A percentile compares a stretch with the other conserved stretches of the same genome.
Evolutionary conservation across 108 stramenopile genomes (phyloP).

Genomic region (Cyclostephanos tholiformis): DNA sequence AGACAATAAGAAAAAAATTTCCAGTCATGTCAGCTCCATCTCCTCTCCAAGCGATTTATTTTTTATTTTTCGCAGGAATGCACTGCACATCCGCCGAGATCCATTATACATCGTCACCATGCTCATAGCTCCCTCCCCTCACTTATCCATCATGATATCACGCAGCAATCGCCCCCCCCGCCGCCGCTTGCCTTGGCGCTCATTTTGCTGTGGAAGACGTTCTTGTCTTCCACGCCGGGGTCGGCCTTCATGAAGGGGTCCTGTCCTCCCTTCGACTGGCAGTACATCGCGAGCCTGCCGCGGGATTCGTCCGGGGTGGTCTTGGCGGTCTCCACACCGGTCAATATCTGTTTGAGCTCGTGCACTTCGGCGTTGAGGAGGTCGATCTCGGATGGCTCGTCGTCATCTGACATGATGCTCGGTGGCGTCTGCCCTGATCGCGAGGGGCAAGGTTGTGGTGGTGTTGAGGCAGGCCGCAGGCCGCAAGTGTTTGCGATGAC

Average conservation of each 20-base stretch:
- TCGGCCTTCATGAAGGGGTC: constrained; percentile 25
- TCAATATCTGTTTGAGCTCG: constrained; percentile 16
- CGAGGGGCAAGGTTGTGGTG: neutral
- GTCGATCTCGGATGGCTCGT: constrained; percentile 20
- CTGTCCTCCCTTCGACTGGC: constrained; percentile 9
- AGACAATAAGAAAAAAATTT: neutral
- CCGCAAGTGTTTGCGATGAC: no score
- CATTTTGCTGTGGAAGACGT: constrained; percentile 17
- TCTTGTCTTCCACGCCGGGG: constrained; percentile 14
- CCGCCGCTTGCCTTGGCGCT: constrained; percentile 5
- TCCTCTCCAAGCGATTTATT: neutral
- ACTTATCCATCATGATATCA: neutral
- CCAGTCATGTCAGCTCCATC: neutral
- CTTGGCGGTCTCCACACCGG: constrained; percentile 9
- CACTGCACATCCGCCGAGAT: no score
- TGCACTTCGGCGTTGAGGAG: constrained; percentile 19
- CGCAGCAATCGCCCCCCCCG: constrained; percentile 21
- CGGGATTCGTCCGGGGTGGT: constrained; percentile 16
- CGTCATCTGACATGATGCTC: constrained; percentile 5
- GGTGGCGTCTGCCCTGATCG: neutral
- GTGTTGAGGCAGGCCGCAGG: neutral
- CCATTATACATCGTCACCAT: no score
- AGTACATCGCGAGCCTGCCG: constrained; percentile 6
- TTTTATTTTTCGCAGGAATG: no score
- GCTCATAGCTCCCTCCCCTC: no score